Conservation (phyloP, 2,329 filamentous ascomycete genomes). For the Monosporascus ibericus region DNA sequence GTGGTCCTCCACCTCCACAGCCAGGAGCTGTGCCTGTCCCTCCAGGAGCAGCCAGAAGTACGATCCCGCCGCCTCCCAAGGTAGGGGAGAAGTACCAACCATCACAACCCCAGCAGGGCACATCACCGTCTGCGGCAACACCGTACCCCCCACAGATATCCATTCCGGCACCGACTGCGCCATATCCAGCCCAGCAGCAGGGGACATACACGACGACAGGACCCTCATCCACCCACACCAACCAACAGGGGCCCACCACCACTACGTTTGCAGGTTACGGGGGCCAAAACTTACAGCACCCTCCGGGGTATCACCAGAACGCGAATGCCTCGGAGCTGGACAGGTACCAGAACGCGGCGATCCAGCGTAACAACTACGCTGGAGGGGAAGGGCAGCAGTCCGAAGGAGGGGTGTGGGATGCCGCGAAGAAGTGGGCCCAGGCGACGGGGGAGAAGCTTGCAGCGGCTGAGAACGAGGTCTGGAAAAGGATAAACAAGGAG, state of each 20-base stretch:
- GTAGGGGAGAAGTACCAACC: slow-evolving; percentile 38
- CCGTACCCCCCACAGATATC: slow-evolving; percentile 43
- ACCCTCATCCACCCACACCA: slow-evolving; percentile 24
- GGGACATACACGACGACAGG: slow-evolving; percentile 36
- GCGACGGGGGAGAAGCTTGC: slow-evolving; percentile 52
- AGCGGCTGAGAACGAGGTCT: slow-evolving; percentile 55
- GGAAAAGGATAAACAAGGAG: slow-evolving; percentile 57
- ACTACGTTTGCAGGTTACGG: slow-evolving; percentile 19
- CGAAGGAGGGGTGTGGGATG: slow-evolving; percentile 46
- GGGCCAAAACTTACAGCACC: slow-evolving; percentile 34
- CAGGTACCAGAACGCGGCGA: slow-evolving; percentile 38
- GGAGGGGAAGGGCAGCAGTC: slow-evolving; percentile 17
- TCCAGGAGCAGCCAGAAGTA: slow-evolving; percentile 21
- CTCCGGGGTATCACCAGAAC: slow-evolving; percentile 53
- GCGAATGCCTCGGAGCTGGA: slow-evolving; percentile 45
- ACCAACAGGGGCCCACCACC: slow-evolving; percentile 22
- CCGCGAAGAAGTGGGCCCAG: slow-evolving; percentile 52
- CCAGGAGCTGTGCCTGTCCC: slow-evolving; percentile 49
- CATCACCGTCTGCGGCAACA: slow-evolving; percentile 24
- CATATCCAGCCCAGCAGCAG: slow-evolving; percentile 35
- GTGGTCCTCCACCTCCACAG: slow-evolving; percentile 48
- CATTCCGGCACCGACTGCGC: slow-evolving; percentile 39
- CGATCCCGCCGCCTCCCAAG: slow-evolving; percentile 46
- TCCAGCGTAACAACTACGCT: slow-evolving; percentile 27
- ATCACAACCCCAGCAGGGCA: slow-evolving; percentile 23